These are phyloP conservation scores for Globisporangium alternatum DNA, from an alignment of 352 stramenopile species.

Conservation along the genomic window DNA sequence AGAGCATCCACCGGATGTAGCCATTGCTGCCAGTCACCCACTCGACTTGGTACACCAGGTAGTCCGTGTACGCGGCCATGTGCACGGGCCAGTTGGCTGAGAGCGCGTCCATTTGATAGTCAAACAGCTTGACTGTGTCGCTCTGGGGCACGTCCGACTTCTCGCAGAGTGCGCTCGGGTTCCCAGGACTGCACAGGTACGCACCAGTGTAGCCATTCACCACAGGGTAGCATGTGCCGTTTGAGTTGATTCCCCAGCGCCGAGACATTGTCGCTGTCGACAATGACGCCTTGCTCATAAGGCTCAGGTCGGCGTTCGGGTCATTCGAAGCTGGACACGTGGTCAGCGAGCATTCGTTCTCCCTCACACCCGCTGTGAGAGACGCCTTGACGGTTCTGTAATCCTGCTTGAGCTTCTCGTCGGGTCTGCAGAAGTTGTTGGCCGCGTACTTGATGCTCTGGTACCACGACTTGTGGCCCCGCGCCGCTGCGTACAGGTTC, in stretches of 20 bases:
- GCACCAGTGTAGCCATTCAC: slow-evolving; percentile 64
- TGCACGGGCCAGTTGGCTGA: slow-evolving; percentile 68
- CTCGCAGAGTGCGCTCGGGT: slow-evolving; percentile 48
- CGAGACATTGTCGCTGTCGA: slow-evolving; percentile 24
- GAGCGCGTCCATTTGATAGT: slow-evolving; percentile 73
- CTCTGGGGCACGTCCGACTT: slow-evolving; percentile 28
- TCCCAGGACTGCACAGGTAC: slow-evolving; percentile 64
- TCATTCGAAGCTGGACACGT: slow-evolving; percentile 54
- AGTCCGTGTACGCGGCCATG: slow-evolving; percentile 60
- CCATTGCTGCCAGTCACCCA: slow-evolving; percentile 62
- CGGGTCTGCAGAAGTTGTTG: slow-evolving; percentile 45
- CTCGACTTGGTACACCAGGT: slow-evolving; percentile 60
- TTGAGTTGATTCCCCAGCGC: slow-evolving; percentile 64
- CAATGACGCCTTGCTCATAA: slow-evolving; percentile 19
- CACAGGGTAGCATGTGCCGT: slow-evolving; percentile 55
- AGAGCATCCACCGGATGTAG: slow-evolving; percentile 70
- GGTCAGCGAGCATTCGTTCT: slow-evolving; percentile 38
- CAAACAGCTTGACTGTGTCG: slow-evolving; percentile 56
- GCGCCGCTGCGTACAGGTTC: slow-evolving; percentile 22
- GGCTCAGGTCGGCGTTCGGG: slow-evolving; percentile 44
- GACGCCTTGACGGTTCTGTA: slow-evolving; percentile 40
- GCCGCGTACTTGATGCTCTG: slow-evolving; percentile 44
- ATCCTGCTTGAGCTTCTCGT: slow-evolving; percentile 31
- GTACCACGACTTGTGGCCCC: slow-evolving; percentile 43
- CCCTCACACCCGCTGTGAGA: slow-evolving; percentile 37